Evolutionary conservation across 495 filamentous ascomycete genomes (phyloP), one percentile per base, ranked within the genome.

Genomic region (Talaromyces nanjingensis): DNA sequence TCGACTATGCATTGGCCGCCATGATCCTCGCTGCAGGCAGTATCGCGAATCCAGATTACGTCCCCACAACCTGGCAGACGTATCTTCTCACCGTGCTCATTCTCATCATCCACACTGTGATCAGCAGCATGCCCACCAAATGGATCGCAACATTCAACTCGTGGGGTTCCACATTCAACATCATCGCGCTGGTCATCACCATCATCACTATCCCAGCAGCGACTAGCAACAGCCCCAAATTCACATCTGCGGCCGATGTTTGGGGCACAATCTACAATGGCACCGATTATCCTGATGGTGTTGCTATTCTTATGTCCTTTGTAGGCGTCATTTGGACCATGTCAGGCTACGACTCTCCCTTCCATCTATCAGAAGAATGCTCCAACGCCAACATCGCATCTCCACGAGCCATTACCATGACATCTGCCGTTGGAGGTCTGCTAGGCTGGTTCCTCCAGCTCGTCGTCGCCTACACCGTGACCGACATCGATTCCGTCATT

Each of bases 131-230:
- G 78, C 87, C 89, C 16, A 92, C 89, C 4, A 80, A 81, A 62
- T 89, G 86, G 82, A 84, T 92, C 49, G 89, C 89, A 11, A 78
- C 82, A n/a, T 85, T 90, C 78, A 92, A 92, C 72, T 89, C 88
- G 0, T 84, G 79, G 65, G 89, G 89, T 25, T 91, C 89, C 2
- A 87, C 83, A 0, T 85, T 92, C 74, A 92, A 92, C 73, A 83
- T 92, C 69, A 67, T 90, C 53, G 87, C 85, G 3, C 77, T 92
- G 8, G 64, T 90, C 29, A 78, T 85, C 45, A 83, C 86, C 42
- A 79, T 92, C 59, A 89, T 91, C 68, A 77, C 87, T 58, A 91
- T 92, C 56, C 89, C 89, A 2, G 82, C 87, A 0, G 80, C 79
- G 4, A 84, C 83, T 1, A 80, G 76, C 47, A 84, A 82, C 60